Base-by-base conservation (phyloP, 1,284 basidiomycete species). In the Omphalotus olearius region DNA sequence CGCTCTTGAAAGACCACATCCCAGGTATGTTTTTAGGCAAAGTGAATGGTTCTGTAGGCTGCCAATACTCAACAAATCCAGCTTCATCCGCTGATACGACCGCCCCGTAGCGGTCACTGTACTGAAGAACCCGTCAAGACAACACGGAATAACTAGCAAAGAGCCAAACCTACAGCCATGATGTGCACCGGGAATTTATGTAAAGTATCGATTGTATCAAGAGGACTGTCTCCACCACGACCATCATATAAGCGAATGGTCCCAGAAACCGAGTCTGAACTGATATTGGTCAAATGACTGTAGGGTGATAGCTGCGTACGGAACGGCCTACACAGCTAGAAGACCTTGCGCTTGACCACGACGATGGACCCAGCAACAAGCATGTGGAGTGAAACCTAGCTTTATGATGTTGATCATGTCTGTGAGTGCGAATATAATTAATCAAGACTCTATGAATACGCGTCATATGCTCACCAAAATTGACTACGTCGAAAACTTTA, bases 321-420 rank as follows among this genome's bases (percentile, higher is more conserved):
- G 6, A 70, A 9, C 30, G 9, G 30, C 85, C 56, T 66, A 93
- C 83, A 99, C 78, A 30, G 96, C 97, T 2, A 99, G 77, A 10
- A 99, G 66, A 16, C 88, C 84, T 63, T 93, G 89, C 0, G 91
- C 93, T 59, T 95, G 85, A 33, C 94, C 93, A 17, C 88, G 80
- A 51, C 76, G 77, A 67, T 98, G 96, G 3, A 98, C 87, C 96
- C 95, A 99, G 64, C 91, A 93, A 62, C 91, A 93, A 2, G 91
- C 77, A 58, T 87, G 84, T 6, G 96, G 96, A 14, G 76, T 81
- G 64, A 83, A 98, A 0, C 80, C 85, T 46, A 99, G 74, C 62
- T 93, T 91, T 56, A 99, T 80, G 72, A 98, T 98, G 67, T 98
- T 99, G 67, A 99, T 99, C 90, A 99, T 97, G 68, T 99, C 94